A percentile compares a stretch with the other conserved stretches of the same genome.
Evolutionary conservation across 352 stramenopile species (phyloP).

Genomic region (Pythium dissotocum): DNA sequence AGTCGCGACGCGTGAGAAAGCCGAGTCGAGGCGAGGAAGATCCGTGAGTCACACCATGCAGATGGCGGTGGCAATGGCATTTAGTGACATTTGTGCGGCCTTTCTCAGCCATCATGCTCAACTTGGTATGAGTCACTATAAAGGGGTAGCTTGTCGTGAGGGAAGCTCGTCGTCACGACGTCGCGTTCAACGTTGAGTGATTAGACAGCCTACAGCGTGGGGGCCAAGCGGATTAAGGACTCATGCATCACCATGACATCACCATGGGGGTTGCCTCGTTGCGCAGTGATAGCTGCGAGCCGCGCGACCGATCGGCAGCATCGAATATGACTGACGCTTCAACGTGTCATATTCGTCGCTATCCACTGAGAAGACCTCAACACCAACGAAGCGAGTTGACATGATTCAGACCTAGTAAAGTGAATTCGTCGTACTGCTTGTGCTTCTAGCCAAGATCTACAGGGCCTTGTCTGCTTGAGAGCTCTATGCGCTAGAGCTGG

Average conservation of each 20-base stretch:
- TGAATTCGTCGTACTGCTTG: too few species aligned
- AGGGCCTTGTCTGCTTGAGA: neutral
- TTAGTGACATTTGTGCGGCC: neutral
- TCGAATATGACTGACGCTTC: neutral
- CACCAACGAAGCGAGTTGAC: neutral
- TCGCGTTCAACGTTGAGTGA: neutral
- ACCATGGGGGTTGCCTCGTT: neutral
- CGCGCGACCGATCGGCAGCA: neutral
- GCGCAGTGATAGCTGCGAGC: neutral
- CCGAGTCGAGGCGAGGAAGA: neutral
- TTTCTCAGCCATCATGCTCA: too few species aligned
- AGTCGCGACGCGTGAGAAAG: neutral
- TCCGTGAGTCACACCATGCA: neutral
- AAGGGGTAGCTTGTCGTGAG: neutral
- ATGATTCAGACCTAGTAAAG: too few species aligned
- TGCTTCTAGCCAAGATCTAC: neutral
- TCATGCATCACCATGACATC: too few species aligned
- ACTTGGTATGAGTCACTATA: neutral
- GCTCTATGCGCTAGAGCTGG: slow-evolving; percentile 35
- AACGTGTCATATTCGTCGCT: neutral
- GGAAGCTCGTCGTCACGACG: neutral
- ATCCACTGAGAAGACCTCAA: neutral
- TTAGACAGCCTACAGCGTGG: neutral
- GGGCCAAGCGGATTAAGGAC: neutral
- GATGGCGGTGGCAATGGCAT: neutral